phyloP scores from a whole-genome alignment of 1,284 basidiomycete genomes.

The Trichosporon sp. region DNA sequence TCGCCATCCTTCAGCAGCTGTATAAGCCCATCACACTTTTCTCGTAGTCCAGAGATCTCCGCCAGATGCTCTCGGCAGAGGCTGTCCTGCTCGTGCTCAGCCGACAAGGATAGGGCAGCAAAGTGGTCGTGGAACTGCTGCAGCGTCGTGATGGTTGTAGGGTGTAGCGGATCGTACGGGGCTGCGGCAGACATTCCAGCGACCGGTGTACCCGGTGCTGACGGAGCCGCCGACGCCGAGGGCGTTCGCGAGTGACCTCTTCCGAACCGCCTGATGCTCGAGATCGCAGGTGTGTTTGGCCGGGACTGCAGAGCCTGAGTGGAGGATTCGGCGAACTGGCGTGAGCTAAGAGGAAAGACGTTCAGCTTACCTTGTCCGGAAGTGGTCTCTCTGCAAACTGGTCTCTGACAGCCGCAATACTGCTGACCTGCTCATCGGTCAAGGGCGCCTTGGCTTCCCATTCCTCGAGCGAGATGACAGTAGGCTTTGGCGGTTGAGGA shows the following conservation, averaged over 20 bases:
- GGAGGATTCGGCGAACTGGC: conserved; percentile 26
- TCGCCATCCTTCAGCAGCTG: conserved; percentile 66
- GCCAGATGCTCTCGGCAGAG: conserved; percentile 78
- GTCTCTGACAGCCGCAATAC: conserved; percentile 60
- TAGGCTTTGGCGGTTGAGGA: conserved; percentile 10
- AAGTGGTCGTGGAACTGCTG: conserved; percentile 96
- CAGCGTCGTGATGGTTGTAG: conserved; percentile 66
- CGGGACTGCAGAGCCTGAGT: conserved; percentile 39
- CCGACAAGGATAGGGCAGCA: conserved; percentile 72
- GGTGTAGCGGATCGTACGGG: conserved; percentile 35
- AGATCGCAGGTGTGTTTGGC: conserved; percentile 19
- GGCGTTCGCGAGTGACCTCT: conserved; percentile 9
- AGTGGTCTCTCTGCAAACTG: conserved; percentile 59
- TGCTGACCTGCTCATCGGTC: conserved; percentile 62
- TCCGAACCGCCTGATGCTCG: conserved; percentile 4
- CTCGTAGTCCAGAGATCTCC: conserved; percentile 64
- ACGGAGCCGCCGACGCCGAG: conserved; percentile 16
- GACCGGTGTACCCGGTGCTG: conserved; percentile 11
- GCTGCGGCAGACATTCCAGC: conserved; percentile 2
- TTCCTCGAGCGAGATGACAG: conserved; percentile 60
- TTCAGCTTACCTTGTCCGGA: conserved; percentile 63
- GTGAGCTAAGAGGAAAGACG: not conserved
- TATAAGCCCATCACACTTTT: conserved; percentile 66
- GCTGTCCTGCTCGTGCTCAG: conserved; percentile 83
- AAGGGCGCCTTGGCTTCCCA: conserved; percentile 80